A percentile compares a stretch with the other conserved stretches of the same genome.
Evolutionary conservation across 495 filamentous ascomycete species (phyloP).

Genomic region (Penicillium waksmanii): DNA sequence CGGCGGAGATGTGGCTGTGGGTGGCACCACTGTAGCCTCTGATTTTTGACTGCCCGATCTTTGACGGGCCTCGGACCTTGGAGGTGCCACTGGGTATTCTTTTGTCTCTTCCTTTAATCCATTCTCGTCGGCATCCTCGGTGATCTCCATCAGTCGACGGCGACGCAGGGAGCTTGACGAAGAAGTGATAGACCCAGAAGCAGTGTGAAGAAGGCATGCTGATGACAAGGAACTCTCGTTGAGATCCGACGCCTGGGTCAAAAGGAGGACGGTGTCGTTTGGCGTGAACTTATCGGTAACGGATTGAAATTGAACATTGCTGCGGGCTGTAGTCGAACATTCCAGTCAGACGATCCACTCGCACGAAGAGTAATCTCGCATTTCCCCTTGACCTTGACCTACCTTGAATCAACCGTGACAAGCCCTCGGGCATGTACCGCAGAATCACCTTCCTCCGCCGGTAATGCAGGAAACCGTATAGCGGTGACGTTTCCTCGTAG

Average conservation of each 20-base stretch:
- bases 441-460: conserved; percentile 87
- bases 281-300: conserved; percentile 85
- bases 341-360: conserved; percentile 1
- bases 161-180: conserved; percentile 79
- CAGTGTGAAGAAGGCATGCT: conserved; percentile 87
- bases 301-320: conserved; percentile 90
- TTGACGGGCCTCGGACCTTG: conserved; percentile 21
- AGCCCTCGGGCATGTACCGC: conserved; percentile 88
- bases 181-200: conserved; percentile 83
- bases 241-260: conserved; percentile 74
- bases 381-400: conserved; percentile 21
- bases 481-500: conserved; percentile 81
- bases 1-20: conserved; percentile 22
- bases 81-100: conserved; percentile 1
- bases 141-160: conserved; percentile 83
- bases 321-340: conserved; percentile 65
- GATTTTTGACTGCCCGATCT: conserved; percentile 43
- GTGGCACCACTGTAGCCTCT: conserved; percentile 43
- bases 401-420: conserved; percentile 92
- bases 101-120: conserved; percentile 56
- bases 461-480: conserved; percentile 92
- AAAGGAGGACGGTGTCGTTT: conserved; percentile 79
- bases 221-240: conserved; percentile 86
- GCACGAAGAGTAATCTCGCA: background rate
- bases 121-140: conserved; percentile 77